Conservation (phyloP, 257 asterid genomes). For the Hygrophila difformis region DNA sequence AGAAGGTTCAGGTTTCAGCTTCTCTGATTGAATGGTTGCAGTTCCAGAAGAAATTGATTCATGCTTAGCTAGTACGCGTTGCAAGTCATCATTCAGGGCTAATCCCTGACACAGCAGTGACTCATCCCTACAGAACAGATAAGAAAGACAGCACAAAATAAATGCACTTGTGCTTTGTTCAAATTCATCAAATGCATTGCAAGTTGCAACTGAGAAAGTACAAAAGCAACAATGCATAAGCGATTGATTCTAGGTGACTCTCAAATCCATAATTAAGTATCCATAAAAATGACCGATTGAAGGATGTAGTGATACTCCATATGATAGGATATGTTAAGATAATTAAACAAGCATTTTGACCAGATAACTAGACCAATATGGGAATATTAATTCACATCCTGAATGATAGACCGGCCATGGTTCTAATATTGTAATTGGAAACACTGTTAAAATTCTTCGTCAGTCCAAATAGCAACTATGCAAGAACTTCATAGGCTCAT, state of each 20-base stretch:
- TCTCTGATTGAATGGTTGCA: slow-evolving; percentile 36
- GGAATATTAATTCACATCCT: too few relatives aligned
- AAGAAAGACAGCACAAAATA: slow-evolving; percentile 7
- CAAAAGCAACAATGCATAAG: slow-evolving; percentile 10
- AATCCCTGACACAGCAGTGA: slow-evolving; percentile 87
- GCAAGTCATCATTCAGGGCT: slow-evolving; percentile 88
- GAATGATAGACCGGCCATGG: too few relatives aligned
- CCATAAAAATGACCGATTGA: not conserved
- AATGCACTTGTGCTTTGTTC: not conserved
- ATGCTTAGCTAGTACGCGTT: slow-evolving; percentile 84
- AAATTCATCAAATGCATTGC: slow-evolving; percentile 12
- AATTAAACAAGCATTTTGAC: too few relatives aligned
- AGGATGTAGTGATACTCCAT: not conserved
- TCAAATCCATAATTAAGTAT: slow-evolving; percentile 8
- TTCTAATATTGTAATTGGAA: too few relatives aligned
- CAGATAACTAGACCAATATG: too few relatives aligned
- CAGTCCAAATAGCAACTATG: too few relatives aligned
- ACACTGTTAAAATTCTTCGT: too few relatives aligned
- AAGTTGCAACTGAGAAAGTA: not conserved
- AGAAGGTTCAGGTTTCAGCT: slow-evolving; percentile 45
- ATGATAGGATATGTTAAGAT: not conserved
- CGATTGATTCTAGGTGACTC: not conserved
- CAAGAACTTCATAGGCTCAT: too few relatives aligned
- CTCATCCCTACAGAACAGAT: slow-evolving; percentile 63
- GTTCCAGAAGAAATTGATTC: slow-evolving; percentile 78